Conservation (phyloP, 2,329 filamentous ascomycete species). For the Clonostachys byssicola region DNA sequence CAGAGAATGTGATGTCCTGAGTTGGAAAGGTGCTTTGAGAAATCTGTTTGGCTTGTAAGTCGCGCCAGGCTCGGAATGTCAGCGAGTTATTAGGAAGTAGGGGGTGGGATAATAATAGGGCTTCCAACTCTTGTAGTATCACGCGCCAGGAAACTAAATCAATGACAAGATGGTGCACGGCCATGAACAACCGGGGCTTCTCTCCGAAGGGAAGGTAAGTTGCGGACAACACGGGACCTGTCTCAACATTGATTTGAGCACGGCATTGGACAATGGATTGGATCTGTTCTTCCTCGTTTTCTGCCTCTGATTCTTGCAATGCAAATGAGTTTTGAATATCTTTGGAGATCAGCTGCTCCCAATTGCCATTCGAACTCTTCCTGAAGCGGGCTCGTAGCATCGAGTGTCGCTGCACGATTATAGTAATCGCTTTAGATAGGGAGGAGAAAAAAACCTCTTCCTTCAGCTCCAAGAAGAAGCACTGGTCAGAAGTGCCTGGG, state of each 20-base stretch:
- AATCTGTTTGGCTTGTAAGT: not conserved
- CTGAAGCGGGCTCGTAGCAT: slow-evolving; percentile 4
- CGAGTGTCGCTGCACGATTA: slow-evolving; percentile 1
- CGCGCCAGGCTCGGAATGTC: slow-evolving; percentile 27
- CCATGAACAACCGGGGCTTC: slow-evolving; percentile 14
- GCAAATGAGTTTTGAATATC: not conserved
- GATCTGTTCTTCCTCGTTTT: not conserved
- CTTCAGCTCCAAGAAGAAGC: not conserved
- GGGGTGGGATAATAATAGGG: slow-evolving; percentile 13
- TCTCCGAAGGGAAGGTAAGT: no score
- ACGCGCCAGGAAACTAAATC: slow-evolving; percentile 37
- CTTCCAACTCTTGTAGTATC: slow-evolving; percentile 33
- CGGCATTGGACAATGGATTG: not conserved
- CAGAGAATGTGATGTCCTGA: not conserved
- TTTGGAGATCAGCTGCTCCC: not conserved
- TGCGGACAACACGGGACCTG: slow-evolving; percentile 8
- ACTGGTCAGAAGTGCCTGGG: not conserved
- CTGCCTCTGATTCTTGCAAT: not conserved
- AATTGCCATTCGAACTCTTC: not conserved
- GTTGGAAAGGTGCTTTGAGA: not conserved
- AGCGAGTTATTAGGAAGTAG: not conserved
- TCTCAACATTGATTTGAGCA: slow-evolving; percentile 1
- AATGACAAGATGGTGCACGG: slow-evolving; percentile 24
- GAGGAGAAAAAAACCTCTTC: not conserved
- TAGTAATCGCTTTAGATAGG: not conserved